A percentile compares a stretch with the other conserved stretches of the same genome.
These are phyloP conservation scores for Abelmoschus esculentus DNA, from an alignment of 345 rosid genomes.

Conservation along the genomic window DNA sequence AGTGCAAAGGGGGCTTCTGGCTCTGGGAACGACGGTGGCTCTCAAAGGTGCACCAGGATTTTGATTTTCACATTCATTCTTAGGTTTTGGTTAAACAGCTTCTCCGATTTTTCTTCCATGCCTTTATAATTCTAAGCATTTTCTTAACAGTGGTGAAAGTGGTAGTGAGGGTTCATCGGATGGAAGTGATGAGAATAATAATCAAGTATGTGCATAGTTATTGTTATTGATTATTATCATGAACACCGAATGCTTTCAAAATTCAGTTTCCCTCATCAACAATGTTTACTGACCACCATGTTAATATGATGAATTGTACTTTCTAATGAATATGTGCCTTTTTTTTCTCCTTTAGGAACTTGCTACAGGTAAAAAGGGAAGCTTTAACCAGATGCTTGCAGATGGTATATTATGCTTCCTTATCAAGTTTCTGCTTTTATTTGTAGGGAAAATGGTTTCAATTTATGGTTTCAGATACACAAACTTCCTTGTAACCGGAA, in stretches of 20 bases:
- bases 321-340: slow-evolving; percentile 1
- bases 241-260: background rate
- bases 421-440: background rate
- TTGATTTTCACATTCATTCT: background rate
- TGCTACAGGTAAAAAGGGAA: slow-evolving; percentile 52
- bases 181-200: slow-evolving; percentile 68
- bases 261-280: background rate
- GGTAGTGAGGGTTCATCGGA: slow-evolving; percentile 91
- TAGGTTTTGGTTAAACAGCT: background rate
- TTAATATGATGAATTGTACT: background rate
- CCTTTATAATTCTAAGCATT: slow-evolving; percentile 17
- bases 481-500: background rate
- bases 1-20: slow-evolving; percentile 61
- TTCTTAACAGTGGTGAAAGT: slow-evolving; percentile 65
- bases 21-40: slow-evolving; percentile 79
- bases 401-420: slow-evolving; percentile 47
- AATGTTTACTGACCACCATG: background rate
- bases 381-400: slow-evolving; percentile 75
- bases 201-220: slow-evolving; percentile 38
- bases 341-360: slow-evolving; percentile 34
- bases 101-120: background rate
- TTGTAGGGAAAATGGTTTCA: background rate
- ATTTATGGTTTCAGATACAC: too few relatives aligned
- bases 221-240: background rate
- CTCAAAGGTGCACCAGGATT: slow-evolving; percentile 54